Conservation (phyloP, 176 grass and related monocot genomes). For the Cenchrus purpureus region DNA sequence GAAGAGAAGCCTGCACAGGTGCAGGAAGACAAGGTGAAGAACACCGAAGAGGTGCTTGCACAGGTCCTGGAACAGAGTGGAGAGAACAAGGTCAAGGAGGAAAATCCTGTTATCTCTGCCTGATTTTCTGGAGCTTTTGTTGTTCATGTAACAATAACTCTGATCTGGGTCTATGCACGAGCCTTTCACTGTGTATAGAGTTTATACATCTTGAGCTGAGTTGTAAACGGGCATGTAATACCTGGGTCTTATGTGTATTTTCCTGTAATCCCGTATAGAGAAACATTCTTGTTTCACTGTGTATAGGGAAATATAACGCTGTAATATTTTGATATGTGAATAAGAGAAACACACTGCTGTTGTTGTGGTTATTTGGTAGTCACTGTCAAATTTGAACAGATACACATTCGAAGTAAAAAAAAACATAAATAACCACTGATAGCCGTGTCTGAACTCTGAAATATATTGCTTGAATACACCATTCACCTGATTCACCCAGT, state of each 20-base stretch:
- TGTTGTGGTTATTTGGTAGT: not conserved
- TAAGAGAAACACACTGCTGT: not conserved
- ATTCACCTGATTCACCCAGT: not conserved
- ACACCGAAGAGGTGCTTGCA: slow-evolving; percentile 22
- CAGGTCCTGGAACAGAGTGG: not conserved
- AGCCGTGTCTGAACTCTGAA: not conserved
- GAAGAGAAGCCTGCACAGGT: slow-evolving; percentile 39
- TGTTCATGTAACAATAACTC: slow-evolving; percentile 23
- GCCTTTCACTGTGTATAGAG: not conserved
- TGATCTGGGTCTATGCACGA: slow-evolving; percentile 8
- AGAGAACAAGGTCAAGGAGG: slow-evolving; percentile 13
- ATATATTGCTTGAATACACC: not conserved
- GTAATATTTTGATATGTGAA: slow-evolving; percentile 13
- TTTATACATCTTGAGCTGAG: not conserved
- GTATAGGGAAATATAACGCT: not conserved
- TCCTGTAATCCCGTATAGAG: not conserved
- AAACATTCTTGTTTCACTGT: not conserved
- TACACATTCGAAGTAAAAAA: not conserved
- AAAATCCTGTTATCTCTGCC: slow-evolving; percentile 38
- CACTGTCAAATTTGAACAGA: not conserved
- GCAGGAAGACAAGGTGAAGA: slow-evolving; percentile 27
- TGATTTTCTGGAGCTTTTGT: slow-evolving; percentile 31
- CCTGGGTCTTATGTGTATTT: not conserved
- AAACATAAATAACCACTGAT: not conserved
- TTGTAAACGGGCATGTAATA: not conserved